A percentile compares a stretch with the other conserved stretches of the same genome.
These are phyloP conservation scores for Erythrophleum ivorense DNA, from an alignment of 331 rosid genomes.

Conservation along the genomic window DNA sequence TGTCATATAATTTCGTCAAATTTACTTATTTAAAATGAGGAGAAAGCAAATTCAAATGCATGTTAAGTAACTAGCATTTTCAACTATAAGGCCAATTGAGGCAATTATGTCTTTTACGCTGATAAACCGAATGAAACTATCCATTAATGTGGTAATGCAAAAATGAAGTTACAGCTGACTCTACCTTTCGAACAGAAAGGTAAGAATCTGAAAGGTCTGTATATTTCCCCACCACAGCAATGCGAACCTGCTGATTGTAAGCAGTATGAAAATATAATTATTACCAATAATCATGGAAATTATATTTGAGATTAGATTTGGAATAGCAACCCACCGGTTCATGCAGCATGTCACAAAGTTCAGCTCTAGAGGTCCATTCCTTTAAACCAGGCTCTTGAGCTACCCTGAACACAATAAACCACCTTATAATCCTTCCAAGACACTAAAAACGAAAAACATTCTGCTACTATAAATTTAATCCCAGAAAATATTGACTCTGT, in stretches of 20 bases:
- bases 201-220: constrained; percentile 88
- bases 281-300: constrained; percentile 17
- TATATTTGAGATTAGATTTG: constrained; percentile 24
- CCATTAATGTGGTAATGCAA: background rate
- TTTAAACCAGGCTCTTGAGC: constrained; percentile 67
- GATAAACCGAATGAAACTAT: background rate
- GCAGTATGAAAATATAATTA: constrained; percentile 16
- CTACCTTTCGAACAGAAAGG: constrained; percentile 84
- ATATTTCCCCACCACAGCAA: constrained; percentile 95
- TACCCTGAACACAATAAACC: constrained; percentile 52
- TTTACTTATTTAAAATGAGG: background rate
- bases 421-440: constrained; percentile 30
- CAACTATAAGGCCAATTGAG: too few species aligned
- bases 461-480: background rate
- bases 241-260: constrained; percentile 66
- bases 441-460: background rate
- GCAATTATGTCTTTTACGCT: too few species aligned
- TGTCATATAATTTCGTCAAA: background rate
- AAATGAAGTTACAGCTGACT: constrained; percentile 25
- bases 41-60: constrained; percentile 13
- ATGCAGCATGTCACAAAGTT: constrained; percentile 67
- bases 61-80: background rate
- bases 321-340: constrained; percentile 66
- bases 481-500: constrained; percentile 36
- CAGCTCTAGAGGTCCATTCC: constrained; percentile 82